Conservation (phyloP, 768 basidiomycete genomes). For the Phaeolepiota aurea region DNA sequence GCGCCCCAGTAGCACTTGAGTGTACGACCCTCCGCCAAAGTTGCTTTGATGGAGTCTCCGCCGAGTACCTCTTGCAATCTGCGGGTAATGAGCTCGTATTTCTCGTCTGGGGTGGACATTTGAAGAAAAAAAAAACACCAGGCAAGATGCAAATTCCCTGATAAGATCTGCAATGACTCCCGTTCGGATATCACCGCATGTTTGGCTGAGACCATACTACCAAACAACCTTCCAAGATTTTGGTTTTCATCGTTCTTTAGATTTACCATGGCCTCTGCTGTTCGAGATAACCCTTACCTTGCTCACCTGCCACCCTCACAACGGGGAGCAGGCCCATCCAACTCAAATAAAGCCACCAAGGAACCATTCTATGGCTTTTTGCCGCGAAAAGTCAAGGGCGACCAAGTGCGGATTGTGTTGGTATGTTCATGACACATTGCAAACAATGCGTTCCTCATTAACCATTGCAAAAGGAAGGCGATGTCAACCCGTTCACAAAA, state of each 20-base stretch:
- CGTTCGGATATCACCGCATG: background rate
- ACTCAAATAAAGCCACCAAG: constrained; percentile 11
- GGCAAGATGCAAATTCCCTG: background rate
- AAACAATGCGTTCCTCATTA: too few species aligned
- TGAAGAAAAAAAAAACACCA: background rate
- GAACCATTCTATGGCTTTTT: constrained; percentile 71
- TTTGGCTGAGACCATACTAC: too few species aligned
- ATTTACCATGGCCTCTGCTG: background rate
- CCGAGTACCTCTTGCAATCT: constrained; percentile 84
- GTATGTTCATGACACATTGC: constrained; percentile 30
- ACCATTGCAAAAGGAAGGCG: constrained; percentile 48
- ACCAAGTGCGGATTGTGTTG: constrained; percentile 62
- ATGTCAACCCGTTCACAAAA: constrained; percentile 89
- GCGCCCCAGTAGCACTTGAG: constrained; percentile 91
- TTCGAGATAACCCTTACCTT: constrained; percentile 45
- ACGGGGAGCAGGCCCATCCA: constrained; percentile 18
- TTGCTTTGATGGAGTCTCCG: constrained; percentile 72
- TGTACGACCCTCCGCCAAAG: constrained; percentile 67
- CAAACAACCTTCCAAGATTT: too few species aligned
- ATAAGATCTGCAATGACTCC: background rate
- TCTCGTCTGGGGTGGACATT: constrained; percentile 37
- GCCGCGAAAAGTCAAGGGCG: constrained; percentile 57
- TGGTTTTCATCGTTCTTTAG: too few species aligned
- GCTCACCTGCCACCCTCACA: constrained; percentile 29
- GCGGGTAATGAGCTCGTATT: constrained; percentile 79